These are phyloP conservation scores for Barnettozyma hawaiiensis DNA, from an alignment of 1,139 yeast genomes.

Conservation along the genomic window DNA sequence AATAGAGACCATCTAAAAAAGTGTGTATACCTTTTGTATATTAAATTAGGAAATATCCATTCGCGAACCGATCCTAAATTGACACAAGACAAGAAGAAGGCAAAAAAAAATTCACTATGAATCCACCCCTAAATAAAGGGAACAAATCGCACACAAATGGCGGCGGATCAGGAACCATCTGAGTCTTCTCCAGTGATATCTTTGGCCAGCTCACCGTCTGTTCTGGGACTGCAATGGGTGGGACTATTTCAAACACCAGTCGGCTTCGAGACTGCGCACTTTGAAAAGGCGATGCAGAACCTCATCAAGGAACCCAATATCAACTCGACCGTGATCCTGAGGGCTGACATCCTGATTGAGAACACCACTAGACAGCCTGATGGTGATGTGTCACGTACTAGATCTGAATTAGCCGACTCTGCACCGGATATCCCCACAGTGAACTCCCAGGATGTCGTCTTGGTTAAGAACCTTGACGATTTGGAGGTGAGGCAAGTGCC, in stretches of 20 bases:
- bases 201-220: slow-evolving; percentile 10
- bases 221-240: slow-evolving; percentile 64
- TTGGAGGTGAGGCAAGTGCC: slow-evolving; percentile 44
- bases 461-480: slow-evolving; percentile 49
- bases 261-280: slow-evolving; percentile 43
- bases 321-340: slow-evolving; percentile 82
- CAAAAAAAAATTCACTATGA: background rate
- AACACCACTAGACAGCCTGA: slow-evolving; percentile 34
- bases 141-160: too few species aligned
- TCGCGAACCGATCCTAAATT: background rate
- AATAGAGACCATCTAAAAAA: too few species aligned
- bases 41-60: background rate
- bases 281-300: slow-evolving; percentile 72
- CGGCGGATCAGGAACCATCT: background rate
- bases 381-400: slow-evolving; percentile 12
- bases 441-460: slow-evolving; percentile 31
- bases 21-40: too few species aligned
- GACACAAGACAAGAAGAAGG: background rate
- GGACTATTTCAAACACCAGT: slow-evolving; percentile 39
- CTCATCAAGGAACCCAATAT: slow-evolving; percentile 82
- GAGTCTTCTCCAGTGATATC: background rate
- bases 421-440: slow-evolving; percentile 27
- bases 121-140: too few species aligned
- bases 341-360: slow-evolving; percentile 79
- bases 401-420: slow-evolving; percentile 33